These are phyloP conservation scores for Haematococcus sp. DNA, from an alignment of 139 green algal species.

Conservation along the genomic window DNA sequence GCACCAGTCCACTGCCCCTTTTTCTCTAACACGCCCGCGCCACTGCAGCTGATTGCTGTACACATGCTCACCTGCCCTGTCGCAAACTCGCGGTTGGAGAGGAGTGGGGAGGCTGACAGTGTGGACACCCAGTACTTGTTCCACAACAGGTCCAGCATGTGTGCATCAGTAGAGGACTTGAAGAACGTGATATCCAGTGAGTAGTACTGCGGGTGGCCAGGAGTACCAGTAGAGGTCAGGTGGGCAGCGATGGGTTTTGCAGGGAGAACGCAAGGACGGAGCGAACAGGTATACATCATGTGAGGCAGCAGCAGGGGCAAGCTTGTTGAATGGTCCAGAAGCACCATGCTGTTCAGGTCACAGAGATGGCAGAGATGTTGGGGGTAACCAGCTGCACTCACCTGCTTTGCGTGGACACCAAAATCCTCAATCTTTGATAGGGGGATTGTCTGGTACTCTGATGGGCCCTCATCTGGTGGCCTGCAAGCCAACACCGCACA, in stretches of 20 bases:
- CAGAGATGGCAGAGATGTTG: too few species aligned
- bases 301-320: too few species aligned
- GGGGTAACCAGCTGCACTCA: too few species aligned
- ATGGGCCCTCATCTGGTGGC: slow-evolving; percentile 73
- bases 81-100: slow-evolving; percentile 73
- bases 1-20: too few species aligned
- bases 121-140: slow-evolving; percentile 92
- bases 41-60: too few species aligned
- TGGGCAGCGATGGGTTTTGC: too few species aligned
- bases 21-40: too few species aligned
- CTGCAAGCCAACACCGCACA: slow-evolving; percentile 70
- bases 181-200: slow-evolving; percentile 88
- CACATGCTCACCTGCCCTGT: slow-evolving; percentile 38
- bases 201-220: slow-evolving; percentile 65
- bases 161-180: slow-evolving; percentile 78
- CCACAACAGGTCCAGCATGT: slow-evolving; percentile 90
- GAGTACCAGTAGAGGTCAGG: too few species aligned
- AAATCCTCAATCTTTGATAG: slow-evolving; percentile 99
- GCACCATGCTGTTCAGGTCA: too few species aligned
- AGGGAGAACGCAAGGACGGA: neutral
- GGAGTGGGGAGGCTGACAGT: slow-evolving; percentile 77
- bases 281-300: too few species aligned
- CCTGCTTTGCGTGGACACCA: slow-evolving; percentile 68
- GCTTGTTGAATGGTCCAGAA: too few species aligned
- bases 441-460: slow-evolving; percentile 97